Base-by-base conservation (phyloP, 2,329 filamentous ascomycete genomes). In the Berkeleyomyces rouxiae region DNA sequence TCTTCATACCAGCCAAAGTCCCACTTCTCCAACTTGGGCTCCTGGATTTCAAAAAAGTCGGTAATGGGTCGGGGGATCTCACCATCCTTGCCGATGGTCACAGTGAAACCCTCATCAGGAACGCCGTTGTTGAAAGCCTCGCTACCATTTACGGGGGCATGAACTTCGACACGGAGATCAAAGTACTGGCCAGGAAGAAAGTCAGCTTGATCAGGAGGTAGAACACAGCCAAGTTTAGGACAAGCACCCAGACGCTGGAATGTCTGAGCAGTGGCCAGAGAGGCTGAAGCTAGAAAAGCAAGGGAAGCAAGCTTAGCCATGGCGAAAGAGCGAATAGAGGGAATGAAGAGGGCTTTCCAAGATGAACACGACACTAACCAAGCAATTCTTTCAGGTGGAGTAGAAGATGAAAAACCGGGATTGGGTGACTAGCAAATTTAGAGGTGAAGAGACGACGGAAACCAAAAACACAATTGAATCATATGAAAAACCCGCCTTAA, bases 1-100 rank as follows among this genome's bases (percentile, higher is more conserved):
- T 95, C 86, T 76, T 92, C 89, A 70, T 82, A 92, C 86, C 87
- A 93, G n/a, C 79, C 79, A 70, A 93, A 93, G 67, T 84, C 81
- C 89, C 89, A 95, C 66, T 78, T 84, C 77, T 95, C 89, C 13
- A 93, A 74, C 71, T 82, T 73, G 23, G 88, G 85, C 71, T 92
- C 87, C 2, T 79, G 69, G 43, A 86, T 70, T n/a, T 78, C 77
- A 75, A 93, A 92, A 74, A 82, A 90, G 46, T 82, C 75, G 13
- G 83, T 76, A 47, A 84, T 82, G 63, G 78, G 74, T 70, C 81
- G 74, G 36, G 80, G 71, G 64, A 74, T 70, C 59, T 73, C 73
- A 49, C 80, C 82, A 63, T 82, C 80, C 74, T 87, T 90, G 64
- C 78, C 75, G 67, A 93, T 85, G 62, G 84, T 87, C 68, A 88